Conservation (phyloP, 805 yeast species). For the Pichia exigua region DNA sequence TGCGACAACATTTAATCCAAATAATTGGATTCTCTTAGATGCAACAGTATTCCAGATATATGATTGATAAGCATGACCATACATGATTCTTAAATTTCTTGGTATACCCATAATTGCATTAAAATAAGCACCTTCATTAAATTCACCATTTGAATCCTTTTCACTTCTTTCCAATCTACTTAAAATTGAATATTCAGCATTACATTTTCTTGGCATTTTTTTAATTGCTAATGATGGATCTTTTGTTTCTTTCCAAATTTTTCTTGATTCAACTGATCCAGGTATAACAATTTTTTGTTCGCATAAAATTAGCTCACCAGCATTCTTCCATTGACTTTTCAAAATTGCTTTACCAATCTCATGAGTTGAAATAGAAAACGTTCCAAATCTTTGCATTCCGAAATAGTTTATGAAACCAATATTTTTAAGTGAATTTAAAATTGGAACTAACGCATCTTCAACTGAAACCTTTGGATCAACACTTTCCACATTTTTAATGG, state of each 20-base stretch:
- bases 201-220: constrained; percentile 79
- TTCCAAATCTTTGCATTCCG: constrained; percentile 99
- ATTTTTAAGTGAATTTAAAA: constrained; percentile 49
- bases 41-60: constrained; percentile 90
- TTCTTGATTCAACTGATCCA: constrained; percentile 75
- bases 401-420: constrained; percentile 88
- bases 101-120: constrained; percentile 85
- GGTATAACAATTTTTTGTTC: constrained; percentile 83
- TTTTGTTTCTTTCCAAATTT: constrained; percentile 66
- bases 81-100: constrained; percentile 85
- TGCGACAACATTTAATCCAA: constrained; percentile 60
- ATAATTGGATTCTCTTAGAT: constrained; percentile 61
- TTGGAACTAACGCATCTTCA: constrained; percentile 39
- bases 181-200: constrained; percentile 75
- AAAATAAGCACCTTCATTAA: constrained; percentile 50
- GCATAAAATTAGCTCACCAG: constrained; percentile 68
- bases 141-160: constrained; percentile 39
- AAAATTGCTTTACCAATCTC: constrained; percentile 68
- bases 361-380: constrained; percentile 90
- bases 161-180: constrained; percentile 47
- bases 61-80: constrained; percentile 96
- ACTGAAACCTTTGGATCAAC: constrained; percentile 28
- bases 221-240: constrained; percentile 60
- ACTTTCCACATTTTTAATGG: constrained; percentile 63
- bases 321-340: constrained; percentile 68